A percentile compares a stretch with the other conserved stretches of the same genome.
These are phyloP conservation scores for Aspergillus steynii DNA, from an alignment of 495 filamentous ascomycete species.

Conservation along the genomic window DNA sequence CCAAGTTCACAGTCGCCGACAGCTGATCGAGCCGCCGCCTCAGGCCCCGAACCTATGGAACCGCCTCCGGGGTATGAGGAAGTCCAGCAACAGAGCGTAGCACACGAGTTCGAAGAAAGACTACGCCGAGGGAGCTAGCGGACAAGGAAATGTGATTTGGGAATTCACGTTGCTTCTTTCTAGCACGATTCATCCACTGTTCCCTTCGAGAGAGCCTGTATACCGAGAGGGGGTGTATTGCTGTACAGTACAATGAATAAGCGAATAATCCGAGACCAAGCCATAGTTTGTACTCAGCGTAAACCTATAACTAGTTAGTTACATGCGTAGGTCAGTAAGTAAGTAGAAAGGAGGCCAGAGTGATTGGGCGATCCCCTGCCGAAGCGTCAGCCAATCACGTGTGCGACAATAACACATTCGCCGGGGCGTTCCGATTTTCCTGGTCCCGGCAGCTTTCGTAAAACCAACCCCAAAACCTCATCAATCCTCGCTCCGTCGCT, in stretches of 20 bases:
- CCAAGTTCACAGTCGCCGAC: slow-evolving; percentile 7
- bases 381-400: slow-evolving; percentile 43
- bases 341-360: background rate
- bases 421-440: slow-evolving; percentile 50
- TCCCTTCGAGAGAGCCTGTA: too few species aligned
- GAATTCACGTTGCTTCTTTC: background rate
- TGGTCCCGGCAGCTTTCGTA: slow-evolving; percentile 37
- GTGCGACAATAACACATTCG: slow-evolving; percentile 46
- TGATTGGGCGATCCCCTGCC: slow-evolving; percentile 8
- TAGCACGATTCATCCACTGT: too few species aligned
- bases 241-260: slow-evolving; percentile 11
- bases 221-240: background rate
- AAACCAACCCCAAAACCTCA: slow-evolving; percentile 40
- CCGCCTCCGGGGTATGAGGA: slow-evolving; percentile 95
- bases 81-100: slow-evolving; percentile 78
- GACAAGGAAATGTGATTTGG: background rate
- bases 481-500: slow-evolving; percentile 35
- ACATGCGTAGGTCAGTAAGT: background rate
- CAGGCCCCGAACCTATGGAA: slow-evolving; percentile 58
- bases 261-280: too few species aligned
- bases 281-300: too few species aligned
- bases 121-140: slow-evolving; percentile 38
- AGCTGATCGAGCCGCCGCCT: slow-evolving; percentile 18
- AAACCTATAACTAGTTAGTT: too few species aligned
- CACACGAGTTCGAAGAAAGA: slow-evolving; percentile 54